Base-by-base conservation (phyloP, 2,329 filamentous ascomycete genomes). In the Akanthomyces dipterigenus region DNA sequence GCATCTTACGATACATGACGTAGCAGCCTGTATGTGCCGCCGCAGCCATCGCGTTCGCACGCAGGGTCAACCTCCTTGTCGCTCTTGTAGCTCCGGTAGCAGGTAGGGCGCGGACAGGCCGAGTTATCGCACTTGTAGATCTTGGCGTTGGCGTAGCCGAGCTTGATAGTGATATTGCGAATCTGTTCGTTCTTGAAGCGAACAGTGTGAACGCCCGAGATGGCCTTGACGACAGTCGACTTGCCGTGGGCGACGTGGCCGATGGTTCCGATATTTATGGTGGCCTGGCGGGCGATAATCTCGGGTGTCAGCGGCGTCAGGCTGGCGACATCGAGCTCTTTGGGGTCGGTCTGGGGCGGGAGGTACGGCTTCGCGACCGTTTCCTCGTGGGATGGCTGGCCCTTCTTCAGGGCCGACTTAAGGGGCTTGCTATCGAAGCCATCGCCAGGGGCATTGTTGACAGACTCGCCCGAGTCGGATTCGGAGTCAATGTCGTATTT, bases 161-260 rank as follows among this genome's bases (percentile, higher is more conserved):
- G 86, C 87, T 99, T 99, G 83, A 99, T 99, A 71, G 95, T 99
- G 73, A 99, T 99, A 78, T 99, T 99, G 73, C 95, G 86, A 80
- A 98, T 96, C 79, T 97, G 81, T 80, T 99, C 95, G 81, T 98
- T 99, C 89, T 99, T 99, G 84, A 99, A 99, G 69, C 95, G 87
- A 73, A 99, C 95, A 20, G 95, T 99, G 84, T 99, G 95, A 66
- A 99, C 95, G 65, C 95, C 95, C 1, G 95, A 98, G 71, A 99
- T 98, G 70, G 95, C 95, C 84, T 99, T 99, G 70, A 99, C 95
- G 55, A 99, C 95, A 24, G 95, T 99, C 64, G 91, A 96, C 78
- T 98, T 98, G 74, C 93, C 93, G 89, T 98, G 93, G 73, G 95
- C 95, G 82, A 98, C 93, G 77, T 98, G 95, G 61, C 93, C 93